phyloP scores from a whole-genome alignment of 1,284 basidiomycete species.

The Fomitopsis schrenkii region DNA sequence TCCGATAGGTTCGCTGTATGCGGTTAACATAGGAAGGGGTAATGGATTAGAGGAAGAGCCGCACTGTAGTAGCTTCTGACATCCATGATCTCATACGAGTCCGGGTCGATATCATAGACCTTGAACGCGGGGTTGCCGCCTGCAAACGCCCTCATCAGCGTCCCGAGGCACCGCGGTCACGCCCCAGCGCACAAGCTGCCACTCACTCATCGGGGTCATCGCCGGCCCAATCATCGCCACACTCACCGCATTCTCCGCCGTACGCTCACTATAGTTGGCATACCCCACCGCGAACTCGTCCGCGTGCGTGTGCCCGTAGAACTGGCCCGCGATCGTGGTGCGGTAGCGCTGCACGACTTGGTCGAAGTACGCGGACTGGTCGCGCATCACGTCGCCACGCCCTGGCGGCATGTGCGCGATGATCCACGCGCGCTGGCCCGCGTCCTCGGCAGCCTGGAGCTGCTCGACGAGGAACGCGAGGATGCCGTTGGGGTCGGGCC shows the following conservation, averaged over 20 bases:
- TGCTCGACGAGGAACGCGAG: slow-evolving; percentile 41
- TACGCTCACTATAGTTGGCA: slow-evolving; percentile 46
- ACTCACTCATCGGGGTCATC: slow-evolving; percentile 49
- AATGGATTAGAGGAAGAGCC: slow-evolving; percentile 6
- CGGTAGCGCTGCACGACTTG: slow-evolving; percentile 56
- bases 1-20: slow-evolving; percentile 33
- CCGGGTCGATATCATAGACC: slow-evolving; percentile 49
- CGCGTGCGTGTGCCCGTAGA: slow-evolving; percentile 45
- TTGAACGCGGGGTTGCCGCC: slow-evolving; percentile 50
- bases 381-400: slow-evolving; percentile 38
- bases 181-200: background rate
- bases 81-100: slow-evolving; percentile 51
- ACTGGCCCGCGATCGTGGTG: slow-evolving; percentile 50
- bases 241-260: slow-evolving; percentile 44
- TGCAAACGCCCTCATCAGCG: slow-evolving; percentile 11
- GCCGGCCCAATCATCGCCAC: slow-evolving; percentile 49
- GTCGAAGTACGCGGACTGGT: slow-evolving; percentile 54
- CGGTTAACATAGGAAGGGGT: background rate
- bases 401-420: slow-evolving; percentile 51
- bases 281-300: slow-evolving; percentile 60
- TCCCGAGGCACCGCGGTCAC: background rate
- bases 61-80: slow-evolving; percentile 37
- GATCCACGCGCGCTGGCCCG: slow-evolving; percentile 49
- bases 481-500: slow-evolving; percentile 40
- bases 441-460: slow-evolving; percentile 50